phyloP scores from a whole-genome alignment of 108 stramenopile genomes.

The Pseudonitzschia multistriata region DNA sequence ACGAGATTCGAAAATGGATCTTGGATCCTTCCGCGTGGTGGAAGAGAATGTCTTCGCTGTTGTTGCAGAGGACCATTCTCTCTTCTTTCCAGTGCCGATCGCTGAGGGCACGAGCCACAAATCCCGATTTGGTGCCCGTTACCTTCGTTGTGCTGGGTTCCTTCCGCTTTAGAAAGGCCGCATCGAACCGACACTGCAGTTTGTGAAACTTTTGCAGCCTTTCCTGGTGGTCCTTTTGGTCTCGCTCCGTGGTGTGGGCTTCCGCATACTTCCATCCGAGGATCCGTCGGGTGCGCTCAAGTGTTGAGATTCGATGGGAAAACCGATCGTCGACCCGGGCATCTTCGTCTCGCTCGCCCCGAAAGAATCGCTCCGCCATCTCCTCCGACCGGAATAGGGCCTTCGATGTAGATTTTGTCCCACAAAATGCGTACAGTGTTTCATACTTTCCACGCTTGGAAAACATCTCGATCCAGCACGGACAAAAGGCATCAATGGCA shows the following conservation, averaged over 20 bases:
- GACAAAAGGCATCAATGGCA: slow-evolving; percentile 37
- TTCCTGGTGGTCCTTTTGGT: neutral
- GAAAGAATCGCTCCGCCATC: slow-evolving; percentile 6
- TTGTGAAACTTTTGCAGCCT: slow-evolving; percentile 15
- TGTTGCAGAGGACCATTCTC: slow-evolving; percentile 29
- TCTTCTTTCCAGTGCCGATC: slow-evolving; percentile 77
- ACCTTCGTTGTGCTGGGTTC: neutral
- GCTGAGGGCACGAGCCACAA: slow-evolving; percentile 54
- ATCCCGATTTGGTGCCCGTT: slow-evolving; percentile 19
- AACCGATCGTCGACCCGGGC: slow-evolving; percentile 26
- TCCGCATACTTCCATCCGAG: slow-evolving; percentile 30
- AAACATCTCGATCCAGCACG: slow-evolving; percentile 50
- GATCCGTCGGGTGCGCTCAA: slow-evolving; percentile 33
- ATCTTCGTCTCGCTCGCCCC: neutral
- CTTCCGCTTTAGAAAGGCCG: slow-evolving; percentile 18
- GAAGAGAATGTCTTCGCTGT: slow-evolving; percentile 34
- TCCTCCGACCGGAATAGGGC: slow-evolving; percentile 20
- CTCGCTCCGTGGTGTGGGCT: slow-evolving; percentile 16
- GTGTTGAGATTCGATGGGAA: slow-evolving; percentile 37
- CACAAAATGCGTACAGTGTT: slow-evolving; percentile 36
- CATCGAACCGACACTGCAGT: slow-evolving; percentile 19
- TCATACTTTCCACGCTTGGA: slow-evolving; percentile 37
- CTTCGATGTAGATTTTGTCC: neutral
- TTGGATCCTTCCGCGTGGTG: slow-evolving; percentile 48
- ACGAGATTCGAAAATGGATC: slow-evolving; percentile 32